phyloP scores from a whole-genome alignment of 495 filamentous ascomycete species.

The Tuber indicum region DNA sequence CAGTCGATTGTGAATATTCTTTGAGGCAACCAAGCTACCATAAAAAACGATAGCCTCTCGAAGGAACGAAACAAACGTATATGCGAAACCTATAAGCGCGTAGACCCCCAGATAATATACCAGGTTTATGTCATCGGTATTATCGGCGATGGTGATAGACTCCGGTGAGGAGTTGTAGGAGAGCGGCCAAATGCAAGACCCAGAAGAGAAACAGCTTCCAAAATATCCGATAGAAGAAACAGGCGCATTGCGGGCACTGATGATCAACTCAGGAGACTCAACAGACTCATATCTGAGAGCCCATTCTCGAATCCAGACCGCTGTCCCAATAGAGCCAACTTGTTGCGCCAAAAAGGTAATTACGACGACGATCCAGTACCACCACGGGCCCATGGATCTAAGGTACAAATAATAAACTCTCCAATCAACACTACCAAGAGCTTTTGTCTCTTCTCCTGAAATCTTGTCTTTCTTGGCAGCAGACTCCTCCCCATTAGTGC shows the following conservation, averaged over 20 bases:
- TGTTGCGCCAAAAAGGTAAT: conserved; percentile 74
- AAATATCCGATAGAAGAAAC: conserved; percentile 28
- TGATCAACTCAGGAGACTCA: conserved; percentile 27
- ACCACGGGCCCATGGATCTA: conserved; percentile 82
- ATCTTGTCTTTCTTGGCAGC: conserved; percentile 48
- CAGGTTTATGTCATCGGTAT: conserved; percentile 57
- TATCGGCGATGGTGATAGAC: conserved; percentile 11
- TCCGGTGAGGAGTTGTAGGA: conserved; percentile 42
- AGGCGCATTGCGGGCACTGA: not conserved
- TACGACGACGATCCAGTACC: conserved; percentile 76
- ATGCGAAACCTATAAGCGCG: conserved; percentile 66
- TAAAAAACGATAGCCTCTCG: conserved; percentile 86
- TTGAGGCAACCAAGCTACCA: conserved; percentile 83
- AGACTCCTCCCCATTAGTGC: conserved; percentile 1
- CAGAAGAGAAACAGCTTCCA: conserved; percentile 45
- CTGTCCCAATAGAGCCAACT: conserved; percentile 72
- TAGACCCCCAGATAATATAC: conserved; percentile 79
- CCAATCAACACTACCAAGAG: conserved; percentile 78
- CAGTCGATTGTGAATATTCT: conserved; percentile 71
- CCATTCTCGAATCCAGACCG: conserved; percentile 93
- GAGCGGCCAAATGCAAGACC: conserved; percentile 33
- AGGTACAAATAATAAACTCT: conserved; percentile 79
- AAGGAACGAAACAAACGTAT: conserved; percentile 65
- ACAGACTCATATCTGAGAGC: conserved; percentile 32
- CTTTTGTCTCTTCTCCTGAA: conserved; percentile 63